Conservation (phyloP, 768 basidiomycete genomes). For the Phanerodontia chrysosporium region DNA sequence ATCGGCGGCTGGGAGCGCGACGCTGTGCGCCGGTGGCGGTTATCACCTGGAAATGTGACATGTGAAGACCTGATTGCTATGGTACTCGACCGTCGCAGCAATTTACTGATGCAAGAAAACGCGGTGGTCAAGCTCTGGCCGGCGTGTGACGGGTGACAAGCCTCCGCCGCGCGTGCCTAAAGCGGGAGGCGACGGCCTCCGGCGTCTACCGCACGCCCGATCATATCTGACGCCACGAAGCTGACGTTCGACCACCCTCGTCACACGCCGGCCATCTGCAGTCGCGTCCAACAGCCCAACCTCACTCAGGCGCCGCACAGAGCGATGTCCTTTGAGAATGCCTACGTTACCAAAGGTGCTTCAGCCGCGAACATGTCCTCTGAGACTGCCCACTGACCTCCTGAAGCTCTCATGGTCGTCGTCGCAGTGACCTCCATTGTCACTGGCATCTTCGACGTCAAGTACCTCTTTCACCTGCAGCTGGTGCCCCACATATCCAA, state of each 20-base stretch:
- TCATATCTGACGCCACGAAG: not conserved
- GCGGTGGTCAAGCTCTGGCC: too few species aligned
- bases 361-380: not conserved
- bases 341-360: constrained; percentile 82
- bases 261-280: not conserved
- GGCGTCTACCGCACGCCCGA: not conserved
- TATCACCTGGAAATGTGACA: too few species aligned
- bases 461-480: constrained; percentile 86
- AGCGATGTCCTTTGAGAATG: constrained; percentile 77
- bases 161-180: not conserved
- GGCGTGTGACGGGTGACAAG: too few species aligned
- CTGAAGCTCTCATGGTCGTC: constrained; percentile 70
- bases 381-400: not conserved
- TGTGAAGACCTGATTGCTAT: too few species aligned
- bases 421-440: constrained; percentile 69
- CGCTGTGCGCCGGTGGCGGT: too few species aligned
- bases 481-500: constrained; percentile 87
- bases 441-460: constrained; percentile 78
- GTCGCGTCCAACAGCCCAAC: not conserved
- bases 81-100: too few species aligned
- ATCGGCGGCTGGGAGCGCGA: too few species aligned
- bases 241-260: not conserved
- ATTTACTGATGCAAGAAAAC: too few species aligned
- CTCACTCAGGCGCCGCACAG: not conserved
- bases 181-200: not conserved